These are phyloP conservation scores for Trichosporon inkin DNA, from an alignment of 1,284 basidiomycete genomes.

Conservation along the genomic window DNA sequence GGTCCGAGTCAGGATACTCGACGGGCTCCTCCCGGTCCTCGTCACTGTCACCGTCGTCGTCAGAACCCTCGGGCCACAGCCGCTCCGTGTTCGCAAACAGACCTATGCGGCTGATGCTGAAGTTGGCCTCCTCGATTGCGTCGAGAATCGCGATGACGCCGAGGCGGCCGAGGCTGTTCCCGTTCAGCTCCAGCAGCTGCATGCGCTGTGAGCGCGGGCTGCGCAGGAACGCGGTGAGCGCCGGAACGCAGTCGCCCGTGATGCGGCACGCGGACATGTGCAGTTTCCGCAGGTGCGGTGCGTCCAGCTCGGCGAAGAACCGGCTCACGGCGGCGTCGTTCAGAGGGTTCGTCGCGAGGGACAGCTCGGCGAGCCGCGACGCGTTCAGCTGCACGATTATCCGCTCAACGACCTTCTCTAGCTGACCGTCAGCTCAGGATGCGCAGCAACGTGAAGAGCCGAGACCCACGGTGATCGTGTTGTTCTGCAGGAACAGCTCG, in stretches of 20 bases:
- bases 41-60: constrained; percentile 6
- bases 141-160: constrained; percentile 37
- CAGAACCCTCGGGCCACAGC: background rate
- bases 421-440: background rate
- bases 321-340: constrained; percentile 17
- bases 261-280: constrained; percentile 30
- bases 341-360: constrained; percentile 38
- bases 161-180: constrained; percentile 32
- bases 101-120: constrained; percentile 30
- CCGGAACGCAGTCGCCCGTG: constrained; percentile 24
- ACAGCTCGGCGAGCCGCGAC: constrained; percentile 30
- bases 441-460: background rate
- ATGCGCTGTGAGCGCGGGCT: constrained; percentile 30
- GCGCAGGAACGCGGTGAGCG: constrained; percentile 27
- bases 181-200: constrained; percentile 39
- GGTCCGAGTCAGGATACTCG: constrained; percentile 11
- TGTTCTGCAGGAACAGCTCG: constrained; percentile 35
- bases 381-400: constrained; percentile 29
- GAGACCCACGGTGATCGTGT: constrained; percentile 34
- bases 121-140: constrained; percentile 35
- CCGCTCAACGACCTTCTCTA: background rate
- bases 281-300: constrained; percentile 31
- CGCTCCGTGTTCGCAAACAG: constrained; percentile 28
- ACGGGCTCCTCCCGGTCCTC: constrained; percentile 3
- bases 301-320: constrained; percentile 30